These are phyloP conservation scores for Platismatia glauca DNA, from an alignment of 495 filamentous ascomycete species.

Conservation along the genomic window DNA sequence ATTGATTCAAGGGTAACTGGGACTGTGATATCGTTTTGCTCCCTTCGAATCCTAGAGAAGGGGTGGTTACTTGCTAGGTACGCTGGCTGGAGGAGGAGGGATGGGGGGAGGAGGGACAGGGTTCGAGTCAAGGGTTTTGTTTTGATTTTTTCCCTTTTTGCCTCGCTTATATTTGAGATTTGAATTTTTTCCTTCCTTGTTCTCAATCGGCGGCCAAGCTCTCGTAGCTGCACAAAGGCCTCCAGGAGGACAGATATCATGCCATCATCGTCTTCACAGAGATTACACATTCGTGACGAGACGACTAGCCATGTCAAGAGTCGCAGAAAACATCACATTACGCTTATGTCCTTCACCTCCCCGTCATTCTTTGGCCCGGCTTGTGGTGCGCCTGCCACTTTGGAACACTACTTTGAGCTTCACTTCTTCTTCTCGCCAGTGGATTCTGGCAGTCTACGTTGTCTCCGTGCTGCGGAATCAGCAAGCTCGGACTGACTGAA, in stretches of 20 bases:
- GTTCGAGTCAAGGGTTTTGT: background rate
- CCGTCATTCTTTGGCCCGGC: too few relatives aligned
- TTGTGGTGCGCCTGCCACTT: too few relatives aligned
- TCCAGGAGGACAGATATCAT: background rate
- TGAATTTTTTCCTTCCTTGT: background rate
- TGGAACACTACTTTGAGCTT: too few relatives aligned
- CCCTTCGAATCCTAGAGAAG: background rate
- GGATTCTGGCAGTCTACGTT: too few relatives aligned
- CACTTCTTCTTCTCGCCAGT: too few relatives aligned
- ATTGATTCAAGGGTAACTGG: background rate
- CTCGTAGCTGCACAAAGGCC: background rate
- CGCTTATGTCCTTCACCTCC: too few relatives aligned
- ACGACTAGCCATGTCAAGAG: too few relatives aligned
- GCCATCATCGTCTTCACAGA: background rate
- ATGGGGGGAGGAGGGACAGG: background rate
- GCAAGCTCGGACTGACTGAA: too few relatives aligned
- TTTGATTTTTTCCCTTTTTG: background rate
- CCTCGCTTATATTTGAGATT: background rate
- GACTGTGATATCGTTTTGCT: background rate
- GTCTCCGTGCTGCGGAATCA: too few relatives aligned
- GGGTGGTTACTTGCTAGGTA: background rate
- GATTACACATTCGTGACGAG: background rate
- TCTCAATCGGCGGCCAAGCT: background rate
- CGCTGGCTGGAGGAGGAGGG: background rate
- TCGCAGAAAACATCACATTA: too few relatives aligned